These are phyloP conservation scores for Candida sojae DNA, from an alignment of 1,139 yeast genomes.

Conservation along the genomic window DNA sequence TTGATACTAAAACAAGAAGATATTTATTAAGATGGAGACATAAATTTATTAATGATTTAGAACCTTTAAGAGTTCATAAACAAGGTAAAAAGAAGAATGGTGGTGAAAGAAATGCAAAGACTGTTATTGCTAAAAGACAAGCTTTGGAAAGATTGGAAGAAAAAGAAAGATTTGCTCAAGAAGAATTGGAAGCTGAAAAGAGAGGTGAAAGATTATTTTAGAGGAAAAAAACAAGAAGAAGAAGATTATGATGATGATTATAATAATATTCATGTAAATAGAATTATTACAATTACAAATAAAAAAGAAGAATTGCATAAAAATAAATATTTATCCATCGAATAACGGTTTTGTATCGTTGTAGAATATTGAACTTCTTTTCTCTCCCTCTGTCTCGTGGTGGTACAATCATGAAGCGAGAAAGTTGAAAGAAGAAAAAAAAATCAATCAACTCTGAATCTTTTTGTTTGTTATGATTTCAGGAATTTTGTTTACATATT, in stretches of 20 bases:
- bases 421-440: neutral
- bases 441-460: too few species aligned
- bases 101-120: conserved; percentile 81
- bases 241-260: neutral
- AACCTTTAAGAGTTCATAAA: conserved; percentile 58
- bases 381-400: too few species aligned
- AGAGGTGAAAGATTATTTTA: conserved; percentile 33
- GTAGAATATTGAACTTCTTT: too few species aligned
- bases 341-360: too few species aligned
- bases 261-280: neutral
- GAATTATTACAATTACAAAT: neutral
- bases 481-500: too few species aligned
- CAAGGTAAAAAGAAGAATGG: conserved; percentile 80
- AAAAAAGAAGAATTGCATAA: too few species aligned
- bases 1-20: conserved; percentile 71
- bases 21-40: conserved; percentile 57
- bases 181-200: conserved; percentile 29
- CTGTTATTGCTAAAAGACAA: conserved; percentile 65
- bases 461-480: neutral
- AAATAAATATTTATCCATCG: too few species aligned
- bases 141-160: conserved; percentile 58
- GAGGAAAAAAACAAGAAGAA: too few species aligned
- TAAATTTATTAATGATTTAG: conserved; percentile 56
- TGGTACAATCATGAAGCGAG: too few species aligned
- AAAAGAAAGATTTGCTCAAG: conserved; percentile 29